phyloP scores from a whole-genome alignment of 805 yeast species.

The Kazachstania viticola region DNA sequence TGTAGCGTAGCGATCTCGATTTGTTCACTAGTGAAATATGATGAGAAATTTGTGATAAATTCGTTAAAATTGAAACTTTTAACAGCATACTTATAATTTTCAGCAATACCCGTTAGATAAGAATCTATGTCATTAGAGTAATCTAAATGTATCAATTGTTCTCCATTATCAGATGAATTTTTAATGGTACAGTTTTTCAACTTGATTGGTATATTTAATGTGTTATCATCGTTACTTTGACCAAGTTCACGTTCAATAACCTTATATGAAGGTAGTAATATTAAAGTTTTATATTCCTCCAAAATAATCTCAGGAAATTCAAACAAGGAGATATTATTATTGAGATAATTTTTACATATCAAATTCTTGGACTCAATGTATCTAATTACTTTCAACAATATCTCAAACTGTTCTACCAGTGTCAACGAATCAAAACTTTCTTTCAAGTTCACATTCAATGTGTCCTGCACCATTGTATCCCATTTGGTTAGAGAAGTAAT shows the following conservation, averaged over 20 bases:
- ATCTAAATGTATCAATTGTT: slow-evolving; percentile 21
- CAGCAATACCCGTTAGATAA: slow-evolving; percentile 16
- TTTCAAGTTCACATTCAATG: slow-evolving; percentile 19
- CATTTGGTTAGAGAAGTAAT: too few species aligned
- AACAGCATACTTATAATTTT: slow-evolving; percentile 6
- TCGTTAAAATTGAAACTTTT: slow-evolving; percentile 1
- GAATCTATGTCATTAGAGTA: slow-evolving; percentile 21
- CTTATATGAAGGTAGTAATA: slow-evolving; percentile 18
- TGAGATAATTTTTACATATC: slow-evolving; percentile 21
- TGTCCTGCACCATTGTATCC: slow-evolving; percentile 6
- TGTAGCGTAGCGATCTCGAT: slow-evolving; percentile 5
- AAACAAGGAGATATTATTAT: slow-evolving; percentile 18
- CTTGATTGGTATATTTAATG: slow-evolving; percentile 15
- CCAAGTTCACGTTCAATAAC: slow-evolving; percentile 12
- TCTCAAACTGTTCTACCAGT: slow-evolving; percentile 16
- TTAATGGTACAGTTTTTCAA: slow-evolving; percentile 21
- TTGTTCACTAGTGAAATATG: too few species aligned
- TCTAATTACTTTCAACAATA: slow-evolving; percentile 18
- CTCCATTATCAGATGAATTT: slow-evolving; percentile 8
- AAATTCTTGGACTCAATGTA: slow-evolving; percentile 21
- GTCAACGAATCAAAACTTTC: slow-evolving; percentile 8
- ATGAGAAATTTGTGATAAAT: too few species aligned
- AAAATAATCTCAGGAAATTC: slow-evolving; percentile 14
- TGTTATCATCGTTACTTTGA: slow-evolving; percentile 1
- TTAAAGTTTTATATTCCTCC: slow-evolving; percentile 9